Percentiles rank a stretch among this genome's conserved stretches.
Evolutionary conservation across 768 basidiomycete genomes (phyloP).

Genomic region (Rhodotorula graminis): DNA sequence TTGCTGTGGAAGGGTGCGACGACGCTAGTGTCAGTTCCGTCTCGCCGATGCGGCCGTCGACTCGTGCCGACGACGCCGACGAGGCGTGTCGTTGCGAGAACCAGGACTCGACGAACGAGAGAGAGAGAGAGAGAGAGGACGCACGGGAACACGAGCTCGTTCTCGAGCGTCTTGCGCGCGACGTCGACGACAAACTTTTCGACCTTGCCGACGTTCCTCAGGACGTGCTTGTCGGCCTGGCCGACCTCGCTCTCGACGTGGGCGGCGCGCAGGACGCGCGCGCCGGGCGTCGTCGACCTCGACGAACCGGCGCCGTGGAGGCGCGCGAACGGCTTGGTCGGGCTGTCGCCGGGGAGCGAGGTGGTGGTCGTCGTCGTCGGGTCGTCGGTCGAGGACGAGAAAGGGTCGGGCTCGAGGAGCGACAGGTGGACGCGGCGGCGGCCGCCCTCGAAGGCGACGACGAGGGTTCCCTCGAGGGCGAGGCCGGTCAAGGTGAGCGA

Average conservation of each 20-base stretch:
- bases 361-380: too few relatives aligned
- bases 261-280: conserved; percentile 68
- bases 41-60: background rate
- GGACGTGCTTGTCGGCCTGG: conserved; percentile 86
- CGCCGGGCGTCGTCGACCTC: background rate
- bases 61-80: too few relatives aligned
- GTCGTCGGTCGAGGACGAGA: background rate
- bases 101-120: background rate
- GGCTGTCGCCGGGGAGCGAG: background rate
- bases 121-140: background rate
- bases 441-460: conserved; percentile 84
- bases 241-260: conserved; percentile 95
- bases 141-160: conserved; percentile 25
- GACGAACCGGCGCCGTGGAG: background rate
- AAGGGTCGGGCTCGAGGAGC: conserved; percentile 55
- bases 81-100: too few relatives aligned
- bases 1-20: background rate
- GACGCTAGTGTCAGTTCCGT: too few relatives aligned
- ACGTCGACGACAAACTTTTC: conserved; percentile 94
- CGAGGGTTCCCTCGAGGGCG: conserved; percentile 77
- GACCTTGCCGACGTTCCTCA: conserved; percentile 90
- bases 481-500: conserved; percentile 86
- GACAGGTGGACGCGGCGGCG: conserved; percentile 77
- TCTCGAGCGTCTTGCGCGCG: conserved; percentile 81
- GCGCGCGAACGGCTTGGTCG: background rate